These are phyloP conservation scores for Boletus rex-veris DNA, from an alignment of 768 basidiomycete species.

Conservation along the genomic window DNA sequence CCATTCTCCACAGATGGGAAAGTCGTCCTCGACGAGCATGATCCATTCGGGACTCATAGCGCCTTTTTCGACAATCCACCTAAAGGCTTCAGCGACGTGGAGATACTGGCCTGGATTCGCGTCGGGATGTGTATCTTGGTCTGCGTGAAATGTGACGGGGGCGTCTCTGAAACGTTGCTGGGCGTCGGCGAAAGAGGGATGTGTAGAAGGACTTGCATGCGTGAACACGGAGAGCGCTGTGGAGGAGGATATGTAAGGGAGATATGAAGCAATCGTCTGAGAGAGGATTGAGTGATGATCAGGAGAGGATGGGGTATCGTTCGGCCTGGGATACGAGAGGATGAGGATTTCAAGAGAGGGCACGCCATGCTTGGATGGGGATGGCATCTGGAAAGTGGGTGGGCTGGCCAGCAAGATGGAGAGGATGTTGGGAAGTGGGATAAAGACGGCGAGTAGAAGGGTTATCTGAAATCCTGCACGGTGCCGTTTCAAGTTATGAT, in stretches of 20 bases:
- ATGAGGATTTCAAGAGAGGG: slow-evolving; percentile 41
- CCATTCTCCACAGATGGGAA: slow-evolving; percentile 38
- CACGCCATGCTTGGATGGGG: slow-evolving; percentile 17
- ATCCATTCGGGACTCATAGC: slow-evolving; percentile 36
- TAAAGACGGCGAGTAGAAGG: slow-evolving; percentile 18
- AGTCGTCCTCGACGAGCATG: slow-evolving; percentile 44
- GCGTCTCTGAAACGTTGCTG: slow-evolving; percentile 25
- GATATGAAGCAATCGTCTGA: slow-evolving; percentile 36
- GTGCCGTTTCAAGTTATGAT: neutral
- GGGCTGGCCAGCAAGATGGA: neutral
- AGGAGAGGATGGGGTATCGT: slow-evolving; percentile 23
- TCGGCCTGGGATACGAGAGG: slow-evolving; percentile 38
- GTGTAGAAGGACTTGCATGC: slow-evolving; percentile 26
- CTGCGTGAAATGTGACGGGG: slow-evolving; percentile 22
- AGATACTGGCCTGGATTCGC: slow-evolving; percentile 34
- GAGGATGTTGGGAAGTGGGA: slow-evolving; percentile 5
- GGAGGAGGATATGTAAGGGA: slow-evolving; percentile 32
- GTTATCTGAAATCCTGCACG: slow-evolving; percentile 16
- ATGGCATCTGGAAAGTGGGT: slow-evolving; percentile 1
- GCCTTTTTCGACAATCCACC: slow-evolving; percentile 30
- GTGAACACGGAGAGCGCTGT: slow-evolving; percentile 38
- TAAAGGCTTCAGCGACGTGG: slow-evolving; percentile 40
- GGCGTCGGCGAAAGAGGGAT: slow-evolving; percentile 32
- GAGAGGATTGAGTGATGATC: slow-evolving; percentile 28
- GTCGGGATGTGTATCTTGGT: slow-evolving; percentile 29